A percentile compares a stretch with the other conserved stretches of the same genome.
These are phyloP conservation scores for Galerina sulciceps DNA, from an alignment of 768 basidiomycete genomes.

Conservation along the genomic window DNA sequence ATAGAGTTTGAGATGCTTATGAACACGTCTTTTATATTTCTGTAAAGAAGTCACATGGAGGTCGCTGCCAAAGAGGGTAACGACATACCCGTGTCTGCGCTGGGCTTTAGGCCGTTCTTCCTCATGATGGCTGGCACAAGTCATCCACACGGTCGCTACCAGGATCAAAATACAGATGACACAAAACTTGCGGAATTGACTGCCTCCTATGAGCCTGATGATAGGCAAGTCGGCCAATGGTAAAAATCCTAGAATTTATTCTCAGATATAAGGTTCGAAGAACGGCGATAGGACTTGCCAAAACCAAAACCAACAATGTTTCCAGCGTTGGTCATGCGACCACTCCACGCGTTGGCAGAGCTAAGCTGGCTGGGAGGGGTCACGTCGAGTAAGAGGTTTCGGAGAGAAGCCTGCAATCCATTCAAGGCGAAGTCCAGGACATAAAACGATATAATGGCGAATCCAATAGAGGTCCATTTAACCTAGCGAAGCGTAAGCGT, in stretches of 20 bases:
- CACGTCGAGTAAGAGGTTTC: conserved; percentile 93
- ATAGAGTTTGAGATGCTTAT: conserved; percentile 78
- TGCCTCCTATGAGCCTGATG: conserved; percentile 81
- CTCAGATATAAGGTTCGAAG: neutral
- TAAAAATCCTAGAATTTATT: conserved; percentile 67
- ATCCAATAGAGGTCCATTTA: conserved; percentile 72
- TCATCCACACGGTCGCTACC: conserved; percentile 82
- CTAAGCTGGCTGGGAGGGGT: conserved; percentile 89
- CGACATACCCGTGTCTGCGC: conserved; percentile 42
- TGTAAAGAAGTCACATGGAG: conserved; percentile 11
- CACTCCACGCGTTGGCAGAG: conserved; percentile 97
- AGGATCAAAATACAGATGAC: conserved; percentile 82
- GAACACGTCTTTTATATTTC: conserved; percentile 71
- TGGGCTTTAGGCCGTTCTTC: conserved; percentile 57
- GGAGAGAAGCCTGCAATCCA: conserved; percentile 88
- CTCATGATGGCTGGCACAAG: conserved; percentile 86
- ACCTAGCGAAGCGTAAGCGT: conserved; percentile 43
- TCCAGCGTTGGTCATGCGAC: conserved; percentile 94
- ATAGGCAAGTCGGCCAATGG: conserved; percentile 84
- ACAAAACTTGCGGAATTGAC: conserved; percentile 96
- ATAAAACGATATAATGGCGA: conserved; percentile 92
- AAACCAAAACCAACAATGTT: conserved; percentile 95
- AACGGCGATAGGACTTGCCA: conserved; percentile 48
- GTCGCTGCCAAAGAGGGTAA: conserved; percentile 2
- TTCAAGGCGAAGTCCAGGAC: conserved; percentile 97